Conservation (phyloP, 306 rosid genomes). For the Spatholobus suberectus region DNA sequence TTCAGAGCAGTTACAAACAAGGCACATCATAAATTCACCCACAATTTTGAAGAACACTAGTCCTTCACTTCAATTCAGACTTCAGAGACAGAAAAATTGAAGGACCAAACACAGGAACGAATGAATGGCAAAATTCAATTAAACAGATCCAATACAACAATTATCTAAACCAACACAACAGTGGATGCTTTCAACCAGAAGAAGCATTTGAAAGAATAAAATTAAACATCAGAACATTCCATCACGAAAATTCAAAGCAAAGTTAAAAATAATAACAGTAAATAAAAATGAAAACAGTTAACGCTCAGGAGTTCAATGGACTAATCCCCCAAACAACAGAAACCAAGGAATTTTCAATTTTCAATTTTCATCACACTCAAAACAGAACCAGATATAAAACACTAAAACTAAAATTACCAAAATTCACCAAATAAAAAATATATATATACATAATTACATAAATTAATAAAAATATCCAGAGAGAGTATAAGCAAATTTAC, state of each 20-base stretch:
- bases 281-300: slow-evolving; percentile 17
- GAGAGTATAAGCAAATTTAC: slow-evolving; percentile 57
- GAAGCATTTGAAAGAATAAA: slow-evolving; percentile 44
- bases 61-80: slow-evolving; percentile 31
- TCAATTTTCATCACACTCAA: slow-evolving; percentile 19
- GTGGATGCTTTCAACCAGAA: slow-evolving; percentile 29
- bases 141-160: slow-evolving; percentile 64
- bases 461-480: slow-evolving; percentile 47
- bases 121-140: slow-evolving; percentile 27
- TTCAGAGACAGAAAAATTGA: slow-evolving; percentile 41
- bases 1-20: slow-evolving; percentile 6
- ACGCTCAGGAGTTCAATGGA: slow-evolving; percentile 45
- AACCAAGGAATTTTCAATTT: slow-evolving; percentile 24
- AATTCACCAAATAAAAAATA: slow-evolving; percentile 36
- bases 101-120: slow-evolving; percentile 32
- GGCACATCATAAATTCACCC: slow-evolving; percentile 38
- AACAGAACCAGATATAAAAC: slow-evolving; percentile 36
- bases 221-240: slow-evolving; percentile 34
- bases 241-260: slow-evolving; percentile 36
- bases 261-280: neutral
- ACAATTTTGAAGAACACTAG: slow-evolving; percentile 21
- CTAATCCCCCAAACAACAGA: slow-evolving; percentile 41
- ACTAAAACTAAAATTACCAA: slow-evolving; percentile 48
- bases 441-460: neutral
- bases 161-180: slow-evolving; percentile 27